Evolutionary conservation across 495 filamentous ascomycete genomes (phyloP).

Genomic region (Penicillium cataractarum): DNA sequence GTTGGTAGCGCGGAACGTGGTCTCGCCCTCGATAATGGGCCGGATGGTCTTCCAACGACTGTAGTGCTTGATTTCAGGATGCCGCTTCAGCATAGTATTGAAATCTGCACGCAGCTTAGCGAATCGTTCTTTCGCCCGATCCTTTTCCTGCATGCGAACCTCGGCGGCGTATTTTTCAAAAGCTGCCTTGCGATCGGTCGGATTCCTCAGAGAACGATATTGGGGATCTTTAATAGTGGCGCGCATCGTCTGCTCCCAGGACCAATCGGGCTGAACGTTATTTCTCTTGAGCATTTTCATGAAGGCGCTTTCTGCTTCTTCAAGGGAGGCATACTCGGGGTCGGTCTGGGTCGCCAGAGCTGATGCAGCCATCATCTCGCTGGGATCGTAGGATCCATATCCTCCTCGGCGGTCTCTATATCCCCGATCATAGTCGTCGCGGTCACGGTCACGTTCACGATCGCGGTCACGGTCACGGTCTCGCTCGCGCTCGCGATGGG

Average conservation of each 20-base stretch:
- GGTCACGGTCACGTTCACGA: conserved; percentile 38
- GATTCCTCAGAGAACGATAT: conserved; percentile 91
- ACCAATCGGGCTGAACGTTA: conserved; percentile 86
- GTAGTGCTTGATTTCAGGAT: conserved; percentile 97
- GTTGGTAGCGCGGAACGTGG: conserved; percentile 88
- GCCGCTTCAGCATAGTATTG: conserved; percentile 91
- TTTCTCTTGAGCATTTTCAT: conserved; percentile 85
- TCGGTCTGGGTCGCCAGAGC: conserved; percentile 68
- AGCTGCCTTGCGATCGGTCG: conserved; percentile 85
- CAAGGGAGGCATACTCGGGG: conserved; percentile 79
- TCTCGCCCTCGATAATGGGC: conserved; percentile 93
- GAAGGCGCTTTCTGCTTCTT: conserved; percentile 94
- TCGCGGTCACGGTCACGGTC: conserved; percentile 42
- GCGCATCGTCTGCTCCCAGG: conserved; percentile 89
- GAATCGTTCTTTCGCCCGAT: conserved; percentile 91
- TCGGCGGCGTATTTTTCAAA: conserved; percentile 96
- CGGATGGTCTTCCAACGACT: conserved; percentile 97
- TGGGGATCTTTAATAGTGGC: conserved; percentile 91
- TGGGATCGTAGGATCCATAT: conserved; percentile 57
- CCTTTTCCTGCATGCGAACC: conserved; percentile 89
- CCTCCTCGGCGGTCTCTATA: conserved; percentile 70
- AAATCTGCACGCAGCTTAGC: conserved; percentile 94
- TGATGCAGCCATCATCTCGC: conserved; percentile 61
- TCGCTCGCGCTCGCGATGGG: conserved; percentile 40
- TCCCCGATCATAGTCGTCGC: conserved; percentile 60